These are phyloP conservation scores for Fusarium graminum DNA, from an alignment of 2,329 filamentous ascomycete genomes.

Conservation along the genomic window DNA sequence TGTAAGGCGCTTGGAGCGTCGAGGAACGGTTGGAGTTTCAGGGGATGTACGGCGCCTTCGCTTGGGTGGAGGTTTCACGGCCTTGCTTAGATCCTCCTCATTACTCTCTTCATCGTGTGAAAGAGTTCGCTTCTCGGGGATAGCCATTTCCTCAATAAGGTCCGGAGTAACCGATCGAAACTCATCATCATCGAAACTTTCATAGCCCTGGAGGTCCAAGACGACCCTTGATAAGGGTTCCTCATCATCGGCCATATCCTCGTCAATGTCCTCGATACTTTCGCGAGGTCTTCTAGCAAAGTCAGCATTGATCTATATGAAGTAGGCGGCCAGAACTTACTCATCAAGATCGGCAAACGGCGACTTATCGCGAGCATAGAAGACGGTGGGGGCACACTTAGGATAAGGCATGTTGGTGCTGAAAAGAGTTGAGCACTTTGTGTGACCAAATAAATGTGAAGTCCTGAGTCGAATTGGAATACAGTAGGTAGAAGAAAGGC, in stretches of 20 bases:
- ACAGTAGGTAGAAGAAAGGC: not conserved
- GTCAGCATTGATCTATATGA: conserved; percentile 2
- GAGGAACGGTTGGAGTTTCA: not conserved
- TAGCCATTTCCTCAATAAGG: not conserved
- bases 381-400: conserved; percentile 28
- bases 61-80: conserved; percentile 17
- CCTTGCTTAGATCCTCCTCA: not conserved
- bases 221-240: conserved; percentile 1
- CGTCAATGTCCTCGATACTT: conserved; percentile 19
- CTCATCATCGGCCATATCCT: not conserved
- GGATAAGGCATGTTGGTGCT: conserved; percentile 31
- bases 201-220: conserved; percentile 31
- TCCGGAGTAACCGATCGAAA: not conserved
- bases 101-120: conserved; percentile 5
- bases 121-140: conserved; percentile 8
- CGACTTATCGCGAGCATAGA: conserved; percentile 41
- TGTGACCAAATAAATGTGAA: not conserved
- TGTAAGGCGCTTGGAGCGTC: conserved; percentile 35
- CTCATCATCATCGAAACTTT: conserved; percentile 7
- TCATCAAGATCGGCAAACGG: conserved; percentile 22
- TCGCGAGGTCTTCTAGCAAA: conserved; percentile 9
- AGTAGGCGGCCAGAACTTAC: conserved; percentile 8
- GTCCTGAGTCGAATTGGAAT: not conserved
- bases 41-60: conserved; percentile 13
- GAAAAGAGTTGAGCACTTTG: not conserved